These are phyloP conservation scores for Malassezia globosa DNA, from an alignment of 1,284 basidiomycete genomes.

Conservation along the genomic window DNA sequence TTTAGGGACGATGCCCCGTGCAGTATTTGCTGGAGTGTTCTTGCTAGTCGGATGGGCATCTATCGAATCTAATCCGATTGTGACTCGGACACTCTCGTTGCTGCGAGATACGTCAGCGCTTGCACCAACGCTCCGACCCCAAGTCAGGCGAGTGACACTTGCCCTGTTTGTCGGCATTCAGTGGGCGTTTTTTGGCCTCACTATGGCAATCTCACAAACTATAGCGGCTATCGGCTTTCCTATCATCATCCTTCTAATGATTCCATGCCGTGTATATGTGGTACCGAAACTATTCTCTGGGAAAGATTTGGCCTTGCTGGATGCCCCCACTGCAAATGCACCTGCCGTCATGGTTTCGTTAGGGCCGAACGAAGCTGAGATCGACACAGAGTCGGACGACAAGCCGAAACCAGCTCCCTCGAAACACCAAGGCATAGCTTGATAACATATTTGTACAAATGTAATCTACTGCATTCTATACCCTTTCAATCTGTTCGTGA, in stretches of 20 bases:
- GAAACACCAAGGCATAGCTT: too few species aligned
- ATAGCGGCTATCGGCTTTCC: conserved; percentile 71
- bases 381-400: too few species aligned
- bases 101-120: conserved; percentile 56
- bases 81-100: conserved; percentile 69
- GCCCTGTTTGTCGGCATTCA: conserved; percentile 69
- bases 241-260: conserved; percentile 70
- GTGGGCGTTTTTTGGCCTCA: conserved; percentile 72
- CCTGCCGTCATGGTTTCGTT: conserved; percentile 37
- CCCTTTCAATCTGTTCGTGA: conserved; percentile 20
- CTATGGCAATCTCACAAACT: conserved; percentile 84
- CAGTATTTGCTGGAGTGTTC: conserved; percentile 43
- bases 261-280: conserved; percentile 66
- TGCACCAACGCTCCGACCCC: conserved; percentile 53
- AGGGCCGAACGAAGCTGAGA: conserved; percentile 23
- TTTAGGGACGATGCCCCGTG: conserved; percentile 40
- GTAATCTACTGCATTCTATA: too few species aligned
- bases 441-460: not conserved
- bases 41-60: conserved; percentile 51
- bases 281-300: conserved; percentile 68
- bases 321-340: conserved; percentile 65
- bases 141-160: conserved; percentile 65
- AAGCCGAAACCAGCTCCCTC: too few species aligned
- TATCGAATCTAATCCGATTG: conserved; percentile 71
- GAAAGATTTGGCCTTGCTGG: conserved; percentile 71